Evolutionary conservation across 768 basidiomycete genomes (phyloP), one percentile per base, ranked within the genome.

Genomic region (Leucocoprinus leucothites): DNA sequence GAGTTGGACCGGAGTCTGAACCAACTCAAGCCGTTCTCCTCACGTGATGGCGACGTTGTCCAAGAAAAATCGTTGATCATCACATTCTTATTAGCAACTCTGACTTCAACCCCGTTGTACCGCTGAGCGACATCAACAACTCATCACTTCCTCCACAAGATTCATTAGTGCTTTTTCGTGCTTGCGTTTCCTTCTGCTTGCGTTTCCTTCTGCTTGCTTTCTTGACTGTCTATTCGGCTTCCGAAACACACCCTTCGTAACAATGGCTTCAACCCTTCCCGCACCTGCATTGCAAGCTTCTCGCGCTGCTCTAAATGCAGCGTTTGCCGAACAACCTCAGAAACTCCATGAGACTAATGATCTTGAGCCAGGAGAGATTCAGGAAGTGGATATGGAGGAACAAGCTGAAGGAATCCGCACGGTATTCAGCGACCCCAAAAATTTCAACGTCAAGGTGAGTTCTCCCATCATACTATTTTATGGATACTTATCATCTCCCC

Each of bases 401-500:
- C 89, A 91, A 67, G 88, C 89, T 35, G 89, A 91, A 53, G 81
- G 77, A 53, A 89, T 94, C 64, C 82, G 87, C 62, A 98, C 97
- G 21, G 91, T 99, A 46, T 98, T 99, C 73, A 94, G 83, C 64
- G 90, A 95, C 73, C 86, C 91, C 19, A 85, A 80, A 64, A 90
- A 90, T 64, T 98, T 98, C 75, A 98, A 96, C 67, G 94, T 98
- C 75, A 98, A 98, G 80, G 96, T 95, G 47, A 44, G n/a, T 66
- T 64, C 19, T 35, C 24, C 47, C 9, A 28, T 28, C 9, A 25
- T 40, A 18, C 22, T 7, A 7, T 41, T 36, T 28, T 28, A 11
- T 25, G 7, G 49, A 21, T 8, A 43, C 9, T 3, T 25, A 19
- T 9, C 18, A 49, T 41, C 3, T 16, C 16, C 14, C 25, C 44